Percentiles rank a stretch among this genome's conserved stretches.
Conservation (phyloP, 2,329 filamentous ascomycete genomes). For the Karstenula rhodostoma region DNA sequence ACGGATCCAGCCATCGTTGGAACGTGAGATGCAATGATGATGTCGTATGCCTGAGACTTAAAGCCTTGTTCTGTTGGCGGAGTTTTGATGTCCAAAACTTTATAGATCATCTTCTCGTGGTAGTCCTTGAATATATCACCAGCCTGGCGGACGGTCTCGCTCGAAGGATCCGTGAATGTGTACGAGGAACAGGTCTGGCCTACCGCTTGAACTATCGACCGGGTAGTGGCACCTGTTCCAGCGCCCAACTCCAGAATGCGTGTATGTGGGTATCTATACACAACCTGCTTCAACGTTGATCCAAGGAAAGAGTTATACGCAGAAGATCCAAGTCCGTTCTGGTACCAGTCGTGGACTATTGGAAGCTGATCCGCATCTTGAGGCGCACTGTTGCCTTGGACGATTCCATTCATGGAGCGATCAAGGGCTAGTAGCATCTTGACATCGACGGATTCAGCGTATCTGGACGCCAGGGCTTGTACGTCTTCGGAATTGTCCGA, state of each 20-base stretch:
- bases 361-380: conserved; percentile 3
- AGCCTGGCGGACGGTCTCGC: conserved; percentile 22
- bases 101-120: not conserved
- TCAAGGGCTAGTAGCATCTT: not conserved
- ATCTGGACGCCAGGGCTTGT: not conserved
- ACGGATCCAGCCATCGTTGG: conserved; percentile 19
- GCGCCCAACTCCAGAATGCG: conserved; percentile 24
- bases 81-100: conserved; percentile 3
- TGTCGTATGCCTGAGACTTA: conserved; percentile 21
- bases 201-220: conserved; percentile 1
- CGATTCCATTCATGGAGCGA: not conserved
- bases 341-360: conserved; percentile 26
- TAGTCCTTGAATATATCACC: conserved; percentile 7
- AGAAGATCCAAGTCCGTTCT: conserved; percentile 10
- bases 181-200: conserved; percentile 19
- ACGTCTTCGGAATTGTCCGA: not conserved
- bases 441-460: not conserved
- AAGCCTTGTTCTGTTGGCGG: conserved; percentile 20
- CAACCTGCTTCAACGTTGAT: conserved; percentile 22
- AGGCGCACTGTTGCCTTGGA: not conserved
- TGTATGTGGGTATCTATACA: conserved; percentile 23
- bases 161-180: conserved; percentile 33
- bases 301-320: conserved; percentile 10
- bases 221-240: conserved; percentile 20
- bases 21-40: conserved; percentile 25